Base-by-base conservation (phyloP, 2,329 filamentous ascomycete genomes). In the Diaporthe batatas region DNA sequence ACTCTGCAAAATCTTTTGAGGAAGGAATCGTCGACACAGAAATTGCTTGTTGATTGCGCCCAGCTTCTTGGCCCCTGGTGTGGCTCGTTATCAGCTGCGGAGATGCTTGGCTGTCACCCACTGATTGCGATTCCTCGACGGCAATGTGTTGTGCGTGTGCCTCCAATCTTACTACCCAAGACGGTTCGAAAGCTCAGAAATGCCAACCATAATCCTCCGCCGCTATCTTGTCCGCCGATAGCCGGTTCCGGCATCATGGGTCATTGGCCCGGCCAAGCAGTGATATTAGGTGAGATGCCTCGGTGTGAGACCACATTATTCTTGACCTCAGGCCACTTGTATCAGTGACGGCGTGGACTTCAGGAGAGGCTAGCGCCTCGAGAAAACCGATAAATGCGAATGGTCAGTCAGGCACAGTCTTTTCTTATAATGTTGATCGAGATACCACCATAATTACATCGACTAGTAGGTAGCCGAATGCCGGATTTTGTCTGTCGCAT, bases 11-110 rank as follows among this genome's bases (percentile, higher is more conserved):
- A 5, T 1, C 51, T 36, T 10, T 3, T 51, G 44, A 18, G 32
- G 32, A 36, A n/a, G 32, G 29, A 39, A 25, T 21, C 47, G 4
- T 29, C 12, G 47, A 18, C 29, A 39, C 3, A 53, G 62, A 32
- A 67, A 53, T 51, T 53, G 29, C 44, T 53, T 67, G 32, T 49
- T 53, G 62, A 67, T 67, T 67, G 47, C n/a, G 62, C 62, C 62
- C 29, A 67, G 62, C 62, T 39, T 67, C 62, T 67, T 67, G 62
- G 62, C 62, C 44, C 21, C 21, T 1, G 32, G 44, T 67, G 32
- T 67, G 62, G 62, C 47, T 51, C 47, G 47, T 67, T 67, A 53
- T 53, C 62, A 67, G 62, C 62, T 67, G 62, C 62, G 62, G 62
- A 67, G 62, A 53, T 67, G 21, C 62, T 67, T 67, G 62, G 62